Evolutionary conservation across 768 basidiomycete genomes (phyloP).

Genomic region (Lactifluus volemus): DNA sequence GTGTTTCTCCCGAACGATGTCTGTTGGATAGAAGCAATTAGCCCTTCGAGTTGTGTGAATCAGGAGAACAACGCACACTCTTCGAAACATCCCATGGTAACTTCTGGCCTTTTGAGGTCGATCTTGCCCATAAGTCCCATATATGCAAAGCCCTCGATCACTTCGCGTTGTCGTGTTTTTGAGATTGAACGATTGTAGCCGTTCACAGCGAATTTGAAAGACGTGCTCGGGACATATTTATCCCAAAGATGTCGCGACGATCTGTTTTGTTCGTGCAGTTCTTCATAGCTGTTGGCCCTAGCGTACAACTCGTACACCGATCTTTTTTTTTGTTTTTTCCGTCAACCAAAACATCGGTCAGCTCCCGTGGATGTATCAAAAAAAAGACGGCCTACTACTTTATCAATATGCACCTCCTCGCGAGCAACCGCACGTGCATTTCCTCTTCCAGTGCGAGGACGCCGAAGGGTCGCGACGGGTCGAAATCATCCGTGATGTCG

Average conservation of each 20-base stretch:
- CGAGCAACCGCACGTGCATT: constrained; percentile 64
- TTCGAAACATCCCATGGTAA: constrained; percentile 69
- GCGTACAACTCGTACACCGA: constrained; percentile 71
- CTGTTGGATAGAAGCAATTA: constrained; percentile 24
- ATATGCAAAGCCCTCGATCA: constrained; percentile 76
- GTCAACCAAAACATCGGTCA: neutral
- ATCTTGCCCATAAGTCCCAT: constrained; percentile 80
- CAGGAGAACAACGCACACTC: constrained; percentile 53
- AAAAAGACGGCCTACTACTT: constrained; percentile 35
- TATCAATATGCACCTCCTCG: constrained; percentile 70
- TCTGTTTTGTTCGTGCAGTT: constrained; percentile 52
- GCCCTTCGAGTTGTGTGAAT: neutral
- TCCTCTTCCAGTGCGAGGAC: constrained; percentile 59
- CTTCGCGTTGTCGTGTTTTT: constrained; percentile 49
- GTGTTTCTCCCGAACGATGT: constrained; percentile 36
- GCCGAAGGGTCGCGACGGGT: constrained; percentile 64
- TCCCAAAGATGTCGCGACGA: constrained; percentile 43
- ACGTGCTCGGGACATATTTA: constrained; percentile 51
- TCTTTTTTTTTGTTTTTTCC: too few relatives aligned
- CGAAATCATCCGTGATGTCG: constrained; percentile 34
- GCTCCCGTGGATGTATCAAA: too few relatives aligned
- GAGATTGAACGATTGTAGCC: constrained; percentile 71
- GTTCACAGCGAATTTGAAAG: constrained; percentile 74
- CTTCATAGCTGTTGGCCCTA: constrained; percentile 56
- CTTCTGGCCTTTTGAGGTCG: constrained; percentile 70